A percentile compares a stretch with the other conserved stretches of the same genome.
Evolutionary conservation across 2,329 filamentous ascomycete species (phyloP).

Genomic region (Zarea fungicola): DNA sequence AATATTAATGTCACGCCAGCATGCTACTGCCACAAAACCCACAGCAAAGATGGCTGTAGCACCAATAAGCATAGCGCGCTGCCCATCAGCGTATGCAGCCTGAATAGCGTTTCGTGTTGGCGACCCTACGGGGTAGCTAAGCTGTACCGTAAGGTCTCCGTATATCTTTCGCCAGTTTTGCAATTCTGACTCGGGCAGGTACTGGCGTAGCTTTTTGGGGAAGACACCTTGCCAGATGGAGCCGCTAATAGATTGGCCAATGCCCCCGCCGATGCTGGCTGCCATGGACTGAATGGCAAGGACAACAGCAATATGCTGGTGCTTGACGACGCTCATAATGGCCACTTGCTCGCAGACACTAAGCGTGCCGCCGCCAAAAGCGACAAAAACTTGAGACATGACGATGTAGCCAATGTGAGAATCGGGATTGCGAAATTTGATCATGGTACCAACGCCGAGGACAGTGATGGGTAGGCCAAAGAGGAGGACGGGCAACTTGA

Average conservation of each 20-base stretch:
- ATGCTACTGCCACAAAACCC: constrained; percentile 32
- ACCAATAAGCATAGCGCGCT: constrained; percentile 42
- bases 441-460: constrained; percentile 45
- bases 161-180: constrained; percentile 45
- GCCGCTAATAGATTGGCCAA: constrained; percentile 27
- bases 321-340: constrained; percentile 21
- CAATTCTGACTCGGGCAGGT: constrained; percentile 40
- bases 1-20: constrained; percentile 47
- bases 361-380: constrained; percentile 25
- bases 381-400: constrained; percentile 41
- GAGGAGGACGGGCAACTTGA: constrained; percentile 47
- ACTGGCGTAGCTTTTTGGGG: constrained; percentile 38
- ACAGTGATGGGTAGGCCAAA: constrained; percentile 51
- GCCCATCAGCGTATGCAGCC: constrained; percentile 49
- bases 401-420: constrained; percentile 30
- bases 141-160: constrained; percentile 45
- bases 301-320: constrained; percentile 27
- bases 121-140: constrained; percentile 42
- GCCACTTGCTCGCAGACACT: constrained; percentile 26
- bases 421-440: constrained; percentile 34
- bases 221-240: constrained; percentile 28
- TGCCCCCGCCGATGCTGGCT: constrained; percentile 23
- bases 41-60: constrained; percentile 29
- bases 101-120: constrained; percentile 49
- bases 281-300: constrained; percentile 25